phyloP scores from a whole-genome alignment of 441 rosid genomes.

The Hura crepitans region DNA sequence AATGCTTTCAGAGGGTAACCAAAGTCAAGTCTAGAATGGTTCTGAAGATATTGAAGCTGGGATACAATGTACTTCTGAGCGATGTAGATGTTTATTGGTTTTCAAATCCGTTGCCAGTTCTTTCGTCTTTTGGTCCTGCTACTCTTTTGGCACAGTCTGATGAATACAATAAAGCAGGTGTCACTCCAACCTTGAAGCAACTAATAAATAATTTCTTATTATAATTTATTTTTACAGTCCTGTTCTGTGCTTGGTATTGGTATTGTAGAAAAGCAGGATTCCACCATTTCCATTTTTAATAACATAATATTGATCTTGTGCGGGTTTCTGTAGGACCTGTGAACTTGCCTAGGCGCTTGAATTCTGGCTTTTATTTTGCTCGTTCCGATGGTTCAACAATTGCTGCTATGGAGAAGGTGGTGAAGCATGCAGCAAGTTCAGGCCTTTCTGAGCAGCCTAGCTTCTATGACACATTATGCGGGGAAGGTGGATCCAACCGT shows the following conservation, averaged over 20 bases:
- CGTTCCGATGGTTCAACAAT: conserved; percentile 55
- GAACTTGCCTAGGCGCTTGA: conserved; percentile 84
- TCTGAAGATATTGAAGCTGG: conserved; percentile 72
- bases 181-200: conserved; percentile 12
- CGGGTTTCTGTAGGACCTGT: conserved; percentile 52
- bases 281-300: not conserved
- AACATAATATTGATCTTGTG: not conserved
- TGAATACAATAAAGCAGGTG: conserved; percentile 77
- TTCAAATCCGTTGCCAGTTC: conserved; percentile 63
- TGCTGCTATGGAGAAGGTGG: conserved; percentile 81
- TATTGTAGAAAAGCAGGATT: not conserved
- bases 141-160: conserved; percentile 83
- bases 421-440: conserved; percentile 74
- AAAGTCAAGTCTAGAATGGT: conserved; percentile 90
- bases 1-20: conserved; percentile 89
- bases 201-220: not conserved
- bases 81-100: conserved; percentile 94
- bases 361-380: conserved; percentile 90
- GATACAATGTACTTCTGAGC: conserved; percentile 78
- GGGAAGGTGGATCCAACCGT: conserved; percentile 71
- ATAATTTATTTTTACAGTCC: not conserved
- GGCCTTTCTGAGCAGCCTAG: conserved; percentile 89
- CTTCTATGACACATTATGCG: conserved; percentile 84
- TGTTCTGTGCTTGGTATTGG: not conserved
- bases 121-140: conserved; percentile 63